These are phyloP conservation scores for Fusarium sp. DNA, from an alignment of 2,329 filamentous ascomycete species.

Conservation along the genomic window DNA sequence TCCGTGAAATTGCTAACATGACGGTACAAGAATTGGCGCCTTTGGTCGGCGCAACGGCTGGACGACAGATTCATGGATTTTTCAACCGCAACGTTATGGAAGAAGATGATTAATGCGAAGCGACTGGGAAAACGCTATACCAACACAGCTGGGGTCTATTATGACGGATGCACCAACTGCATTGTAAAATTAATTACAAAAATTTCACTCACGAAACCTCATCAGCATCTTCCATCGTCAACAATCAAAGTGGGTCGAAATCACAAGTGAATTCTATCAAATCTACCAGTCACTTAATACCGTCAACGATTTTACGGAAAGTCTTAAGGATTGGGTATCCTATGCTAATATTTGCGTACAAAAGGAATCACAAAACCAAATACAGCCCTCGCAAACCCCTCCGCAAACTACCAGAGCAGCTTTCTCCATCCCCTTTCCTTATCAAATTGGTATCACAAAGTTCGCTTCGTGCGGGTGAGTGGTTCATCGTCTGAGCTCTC, in stretches of 20 bases:
- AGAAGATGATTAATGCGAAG: constrained; percentile 51
- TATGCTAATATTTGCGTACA: constrained; percentile 36
- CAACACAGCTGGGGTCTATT: neutral
- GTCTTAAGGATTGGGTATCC: constrained; percentile 47
- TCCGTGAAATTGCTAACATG: constrained; percentile 90
- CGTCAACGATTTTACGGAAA: neutral
- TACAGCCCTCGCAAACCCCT: constrained; percentile 21
- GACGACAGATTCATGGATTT: constrained; percentile 81
- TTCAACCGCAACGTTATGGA: constrained; percentile 77
- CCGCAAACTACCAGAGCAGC: neutral
- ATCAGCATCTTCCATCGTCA: neutral
- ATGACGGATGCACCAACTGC: no score
- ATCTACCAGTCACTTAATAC: neutral
- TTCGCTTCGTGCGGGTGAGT: neutral
- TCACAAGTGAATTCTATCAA: neutral
- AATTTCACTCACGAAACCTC: neutral
- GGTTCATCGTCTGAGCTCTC: neutral
- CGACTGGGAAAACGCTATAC: no score
- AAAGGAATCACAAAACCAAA: constrained; percentile 29
- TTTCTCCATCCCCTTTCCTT: neutral
- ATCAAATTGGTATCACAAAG: constrained; percentile 25
- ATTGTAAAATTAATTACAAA: no score
- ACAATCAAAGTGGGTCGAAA: neutral
- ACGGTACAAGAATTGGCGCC: constrained; percentile 76
- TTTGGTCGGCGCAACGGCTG: constrained; percentile 82